Evolutionary conservation across 495 filamentous ascomycete genomes (phyloP).

Genomic region (Staphylotrichum tortipilum): DNA sequence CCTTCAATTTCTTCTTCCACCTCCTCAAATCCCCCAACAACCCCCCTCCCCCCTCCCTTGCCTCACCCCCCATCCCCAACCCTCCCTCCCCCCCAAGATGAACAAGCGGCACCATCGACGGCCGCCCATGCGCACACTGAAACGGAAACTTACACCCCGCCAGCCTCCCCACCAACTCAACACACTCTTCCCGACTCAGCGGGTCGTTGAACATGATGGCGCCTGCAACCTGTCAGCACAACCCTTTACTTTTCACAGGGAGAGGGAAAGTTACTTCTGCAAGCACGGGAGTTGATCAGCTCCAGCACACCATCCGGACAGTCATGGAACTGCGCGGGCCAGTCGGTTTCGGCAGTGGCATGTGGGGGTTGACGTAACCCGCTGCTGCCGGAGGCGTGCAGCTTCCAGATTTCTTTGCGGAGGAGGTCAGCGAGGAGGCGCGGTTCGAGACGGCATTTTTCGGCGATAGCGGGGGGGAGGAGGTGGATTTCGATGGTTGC

Average conservation of each 20-base stretch:
- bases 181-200: constrained; percentile 57
- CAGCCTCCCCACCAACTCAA: constrained; percentile 51
- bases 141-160: constrained; percentile 75
- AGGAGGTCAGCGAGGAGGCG: constrained; percentile 60
- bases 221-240: constrained; percentile 22
- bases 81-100: constrained; percentile 35
- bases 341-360: constrained; percentile 19
- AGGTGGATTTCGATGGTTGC: constrained; percentile 43
- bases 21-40: constrained; percentile 5
- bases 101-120: constrained; percentile 65
- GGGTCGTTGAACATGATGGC: constrained; percentile 97
- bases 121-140: constrained; percentile 82
- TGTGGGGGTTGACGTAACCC: background rate
- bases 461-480: constrained; percentile 64
- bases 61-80: background rate
- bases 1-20: background rate
- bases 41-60: background rate
- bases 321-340: constrained; percentile 51
- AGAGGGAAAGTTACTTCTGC: constrained; percentile 50
- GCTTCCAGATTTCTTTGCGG: constrained; percentile 63
- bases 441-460: constrained; percentile 66
- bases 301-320: constrained; percentile 78
- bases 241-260: no score
- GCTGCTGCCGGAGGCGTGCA: constrained; percentile 17
- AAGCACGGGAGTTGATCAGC: constrained; percentile 81